Conservation (phyloP, 495 filamentous ascomycete genomes). For the Tuber umbilicatum region DNA sequence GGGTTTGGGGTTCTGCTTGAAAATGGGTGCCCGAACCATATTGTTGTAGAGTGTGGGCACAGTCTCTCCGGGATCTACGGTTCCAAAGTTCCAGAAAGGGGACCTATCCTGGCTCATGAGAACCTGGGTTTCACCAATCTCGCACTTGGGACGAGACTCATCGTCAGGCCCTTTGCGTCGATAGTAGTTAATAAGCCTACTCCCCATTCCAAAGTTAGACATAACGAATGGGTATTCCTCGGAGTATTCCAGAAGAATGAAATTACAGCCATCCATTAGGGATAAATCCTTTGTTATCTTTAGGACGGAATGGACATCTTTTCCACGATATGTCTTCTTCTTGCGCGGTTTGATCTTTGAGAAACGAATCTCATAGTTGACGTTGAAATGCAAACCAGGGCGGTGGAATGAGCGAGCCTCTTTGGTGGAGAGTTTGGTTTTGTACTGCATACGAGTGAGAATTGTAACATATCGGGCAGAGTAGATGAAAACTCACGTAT, state of each 20-base stretch:
- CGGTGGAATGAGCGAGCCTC: conserved; percentile 90
- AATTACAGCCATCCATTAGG: conserved; percentile 77
- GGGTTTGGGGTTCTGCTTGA: conserved; percentile 67
- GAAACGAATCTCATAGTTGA: conserved; percentile 52
- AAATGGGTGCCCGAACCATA: conserved; percentile 91
- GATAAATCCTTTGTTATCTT: conserved; percentile 67
- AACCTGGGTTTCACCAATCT: conserved; percentile 75
- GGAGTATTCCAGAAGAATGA: conserved; percentile 85
- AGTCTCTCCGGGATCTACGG: conserved; percentile 80
- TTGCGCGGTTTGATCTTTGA: conserved; percentile 62
- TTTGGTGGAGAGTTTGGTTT: conserved; percentile 66
- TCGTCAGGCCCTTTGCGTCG: conserved; percentile 78
- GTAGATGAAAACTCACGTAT: conserved; percentile 49
- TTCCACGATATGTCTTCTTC: conserved; percentile 70
- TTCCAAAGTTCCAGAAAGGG: conserved; percentile 90
- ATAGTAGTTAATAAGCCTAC: conserved; percentile 91
- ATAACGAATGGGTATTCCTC: conserved; percentile 86
- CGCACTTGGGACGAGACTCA: conserved; percentile 62
- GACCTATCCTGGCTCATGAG: conserved; percentile 89
- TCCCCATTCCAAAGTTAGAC: conserved; percentile 96
- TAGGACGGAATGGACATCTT: conserved; percentile 68
- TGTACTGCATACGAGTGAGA: conserved; percentile 52
- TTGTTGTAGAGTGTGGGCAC: conserved; percentile 86
- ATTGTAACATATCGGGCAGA: background rate
- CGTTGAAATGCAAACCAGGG: conserved; percentile 59